phyloP scores from a whole-genome alignment of 805 yeast genomes.

The Ogataea kodamae region DNA sequence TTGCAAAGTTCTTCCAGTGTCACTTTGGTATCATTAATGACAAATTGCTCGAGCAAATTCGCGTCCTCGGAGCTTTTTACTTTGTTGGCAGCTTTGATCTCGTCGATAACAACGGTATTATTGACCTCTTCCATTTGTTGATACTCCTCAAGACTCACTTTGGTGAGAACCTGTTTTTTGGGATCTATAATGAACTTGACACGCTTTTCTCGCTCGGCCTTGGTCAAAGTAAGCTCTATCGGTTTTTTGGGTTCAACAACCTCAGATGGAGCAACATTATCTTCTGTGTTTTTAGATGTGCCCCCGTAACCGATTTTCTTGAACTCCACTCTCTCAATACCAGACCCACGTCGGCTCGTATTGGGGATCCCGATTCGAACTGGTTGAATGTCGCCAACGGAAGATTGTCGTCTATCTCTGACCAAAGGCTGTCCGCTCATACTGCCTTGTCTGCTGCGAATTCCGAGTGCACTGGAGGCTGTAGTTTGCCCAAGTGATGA shows the following conservation, averaged over 20 bases:
- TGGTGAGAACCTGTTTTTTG: conserved; percentile 12
- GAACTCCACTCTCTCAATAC: conserved; percentile 5
- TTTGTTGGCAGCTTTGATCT: conserved; percentile 29
- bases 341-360: conserved; percentile 15
- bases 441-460: conserved; percentile 9
- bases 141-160: conserved; percentile 25
- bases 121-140: conserved; percentile 7
- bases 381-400: conserved; percentile 6
- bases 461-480: conserved; percentile 1
- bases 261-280: conserved; percentile 5
- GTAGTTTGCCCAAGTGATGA: conserved; percentile 7
- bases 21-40: conserved; percentile 51
- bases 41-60: conserved; percentile 38
- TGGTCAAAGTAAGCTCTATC: conserved; percentile 11
- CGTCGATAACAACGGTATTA: conserved; percentile 17
- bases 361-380: conserved; percentile 10
- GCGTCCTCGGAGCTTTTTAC: conserved; percentile 36
- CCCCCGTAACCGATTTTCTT: conserved; percentile 4
- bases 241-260: conserved; percentile 1
- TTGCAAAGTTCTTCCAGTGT: conserved; percentile 71
- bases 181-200: conserved; percentile 20
- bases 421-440: conserved; percentile 18
- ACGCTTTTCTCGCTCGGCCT: conserved; percentile 21
- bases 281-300: background rate
- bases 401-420: conserved; percentile 7